Conservation (phyloP, 768 basidiomycete species). For the Termitomyces sp. region DNA sequence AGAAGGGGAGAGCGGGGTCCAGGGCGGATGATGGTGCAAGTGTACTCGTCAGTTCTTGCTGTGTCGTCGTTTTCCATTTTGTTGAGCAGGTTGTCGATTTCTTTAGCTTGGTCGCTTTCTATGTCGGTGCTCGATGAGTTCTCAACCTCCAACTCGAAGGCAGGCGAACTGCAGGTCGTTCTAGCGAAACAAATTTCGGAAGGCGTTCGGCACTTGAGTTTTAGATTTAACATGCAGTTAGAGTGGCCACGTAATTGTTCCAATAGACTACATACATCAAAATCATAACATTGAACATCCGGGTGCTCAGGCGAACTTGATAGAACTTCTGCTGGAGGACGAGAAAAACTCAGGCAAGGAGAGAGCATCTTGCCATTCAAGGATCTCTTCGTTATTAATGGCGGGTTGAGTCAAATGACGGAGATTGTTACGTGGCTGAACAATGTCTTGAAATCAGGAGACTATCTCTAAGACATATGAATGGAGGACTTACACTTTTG, state of each 20-base stretch:
- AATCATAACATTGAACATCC: slow-evolving; percentile 25
- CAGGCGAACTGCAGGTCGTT: background rate
- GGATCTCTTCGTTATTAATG: background rate
- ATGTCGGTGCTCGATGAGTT: background rate
- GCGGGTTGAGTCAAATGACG: background rate
- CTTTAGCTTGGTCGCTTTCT: background rate
- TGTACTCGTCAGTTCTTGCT: slow-evolving; percentile 23
- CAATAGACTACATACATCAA: background rate
- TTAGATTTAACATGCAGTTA: background rate
- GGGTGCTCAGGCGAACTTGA: slow-evolving; percentile 2
- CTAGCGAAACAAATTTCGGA: background rate
- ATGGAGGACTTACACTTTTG: slow-evolving; percentile 16
- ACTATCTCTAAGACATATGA: background rate
- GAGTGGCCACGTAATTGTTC: background rate
- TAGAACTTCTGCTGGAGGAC: background rate
- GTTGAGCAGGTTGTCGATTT: background rate
- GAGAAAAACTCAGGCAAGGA: background rate
- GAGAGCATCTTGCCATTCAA: background rate
- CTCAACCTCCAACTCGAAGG: background rate
- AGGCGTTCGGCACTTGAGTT: background rate
- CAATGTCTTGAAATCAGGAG: background rate
- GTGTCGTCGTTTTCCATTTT: slow-evolving; percentile 13
- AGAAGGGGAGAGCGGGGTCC: slow-evolving; percentile 21
- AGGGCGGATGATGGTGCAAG: slow-evolving; percentile 36
- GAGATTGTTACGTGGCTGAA: background rate